These are phyloP conservation scores for Penicillium lividum DNA, from an alignment of 495 filamentous ascomycete genomes.

Conservation along the genomic window DNA sequence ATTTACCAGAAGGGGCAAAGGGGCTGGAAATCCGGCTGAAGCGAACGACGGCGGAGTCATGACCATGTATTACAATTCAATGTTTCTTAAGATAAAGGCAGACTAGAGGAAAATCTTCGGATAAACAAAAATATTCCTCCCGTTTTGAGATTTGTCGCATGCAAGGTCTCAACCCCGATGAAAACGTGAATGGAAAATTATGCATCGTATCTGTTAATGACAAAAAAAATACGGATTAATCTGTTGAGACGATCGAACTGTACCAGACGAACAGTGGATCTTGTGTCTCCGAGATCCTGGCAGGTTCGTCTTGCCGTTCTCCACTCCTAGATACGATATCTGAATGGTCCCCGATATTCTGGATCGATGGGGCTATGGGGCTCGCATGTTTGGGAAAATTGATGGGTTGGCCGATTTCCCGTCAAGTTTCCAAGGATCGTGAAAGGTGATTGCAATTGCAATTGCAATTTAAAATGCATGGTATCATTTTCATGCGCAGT, in stretches of 20 bases:
- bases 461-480: neutral
- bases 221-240: neutral
- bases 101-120: too few species aligned
- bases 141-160: neutral
- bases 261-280: slow-evolving; percentile 3
- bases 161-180: neutral
- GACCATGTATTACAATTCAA: slow-evolving; percentile 2
- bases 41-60: slow-evolving; percentile 24
- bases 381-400: neutral
- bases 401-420: slow-evolving; percentile 1
- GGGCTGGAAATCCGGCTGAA: slow-evolving; percentile 28
- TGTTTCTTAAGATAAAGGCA: neutral
- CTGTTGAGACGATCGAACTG: neutral
- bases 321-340: neutral
- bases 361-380: slow-evolving; percentile 1
- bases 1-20: slow-evolving; percentile 25
- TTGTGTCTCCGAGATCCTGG: neutral
- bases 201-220: neutral
- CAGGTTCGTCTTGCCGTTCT: slow-evolving; percentile 1
- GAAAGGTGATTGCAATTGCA: neutral
- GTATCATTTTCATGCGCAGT: too few species aligned
- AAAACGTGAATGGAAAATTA: neutral
- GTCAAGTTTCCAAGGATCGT: neutral
- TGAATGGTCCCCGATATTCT: neutral
- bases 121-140: neutral